Evolutionary conservation across 2,329 filamentous ascomycete species (phyloP).

Genomic region (Aspergillus puulaauensis): DNA sequence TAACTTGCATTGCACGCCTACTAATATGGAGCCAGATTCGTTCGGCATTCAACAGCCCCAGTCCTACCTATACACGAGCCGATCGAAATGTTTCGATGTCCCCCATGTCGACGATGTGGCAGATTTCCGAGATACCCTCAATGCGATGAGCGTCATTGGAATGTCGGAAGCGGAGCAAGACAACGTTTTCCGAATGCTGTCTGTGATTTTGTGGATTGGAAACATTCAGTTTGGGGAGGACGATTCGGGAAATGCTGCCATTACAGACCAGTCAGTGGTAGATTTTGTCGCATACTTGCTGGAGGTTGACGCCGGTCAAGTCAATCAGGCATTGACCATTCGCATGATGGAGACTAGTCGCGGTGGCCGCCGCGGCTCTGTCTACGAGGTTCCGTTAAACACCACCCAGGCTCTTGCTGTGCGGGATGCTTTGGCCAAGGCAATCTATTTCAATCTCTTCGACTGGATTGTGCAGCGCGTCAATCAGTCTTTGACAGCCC

Average conservation of each 20-base stretch:
- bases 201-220: conserved; percentile 88
- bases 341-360: conserved; percentile 75
- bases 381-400: conserved; percentile 78
- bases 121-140: conserved; percentile 84
- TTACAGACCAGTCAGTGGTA: conserved; percentile 85
- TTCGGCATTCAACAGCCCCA: conserved; percentile 90
- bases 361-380: conserved; percentile 64
- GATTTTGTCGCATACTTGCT: conserved; percentile 93
- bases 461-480: conserved; percentile 97
- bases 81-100: conserved; percentile 92
- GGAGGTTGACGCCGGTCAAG: conserved; percentile 76
- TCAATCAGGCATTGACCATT: conserved; percentile 85
- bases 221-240: conserved; percentile 92
- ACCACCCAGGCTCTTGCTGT: conserved; percentile 81
- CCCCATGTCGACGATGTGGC: conserved; percentile 88
- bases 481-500: conserved; percentile 81
- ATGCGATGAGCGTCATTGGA: conserved; percentile 94
- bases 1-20: conserved; percentile 3
- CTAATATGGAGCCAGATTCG: conserved; percentile 52
- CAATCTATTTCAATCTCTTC: conserved; percentile 96
- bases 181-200: conserved; percentile 92
- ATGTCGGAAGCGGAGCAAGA: conserved; percentile 86
- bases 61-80: conserved; percentile 90
- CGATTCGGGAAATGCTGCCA: conserved; percentile 81
- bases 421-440: conserved; percentile 87